A percentile compares a stretch with the other conserved stretches of the same genome.
Conservation (phyloP, 805 yeast genomes). For the Lachancea cidri region DNA sequence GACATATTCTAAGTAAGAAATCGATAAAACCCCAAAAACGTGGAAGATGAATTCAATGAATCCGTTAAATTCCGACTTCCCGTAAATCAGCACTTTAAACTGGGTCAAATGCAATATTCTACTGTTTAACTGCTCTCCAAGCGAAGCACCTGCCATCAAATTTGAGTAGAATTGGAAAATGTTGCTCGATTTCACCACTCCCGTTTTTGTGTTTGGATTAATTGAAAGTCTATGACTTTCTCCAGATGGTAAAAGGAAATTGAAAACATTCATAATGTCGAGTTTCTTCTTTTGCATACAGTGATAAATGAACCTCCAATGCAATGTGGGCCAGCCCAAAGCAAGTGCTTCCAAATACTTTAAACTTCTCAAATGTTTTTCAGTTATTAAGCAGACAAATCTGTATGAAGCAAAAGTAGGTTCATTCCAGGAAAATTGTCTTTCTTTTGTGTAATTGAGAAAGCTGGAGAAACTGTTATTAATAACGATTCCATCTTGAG, state of each 20-base stretch:
- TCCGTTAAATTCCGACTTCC: constrained; percentile 23
- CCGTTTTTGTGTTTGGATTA: constrained; percentile 9
- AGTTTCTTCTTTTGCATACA: constrained; percentile 32
- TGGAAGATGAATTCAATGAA: constrained; percentile 25
- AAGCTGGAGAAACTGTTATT: constrained; percentile 33
- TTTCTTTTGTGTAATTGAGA: constrained; percentile 11
- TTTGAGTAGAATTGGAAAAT: constrained; percentile 40
- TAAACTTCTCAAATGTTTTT: constrained; percentile 54
- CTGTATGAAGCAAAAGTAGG: constrained; percentile 22
- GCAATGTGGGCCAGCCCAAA: constrained; percentile 80
- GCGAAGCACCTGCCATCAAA: constrained; percentile 26
- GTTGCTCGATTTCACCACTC: constrained; percentile 45
- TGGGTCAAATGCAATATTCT: constrained; percentile 26
- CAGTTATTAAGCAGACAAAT: constrained; percentile 66
- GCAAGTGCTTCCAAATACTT: constrained; percentile 76
- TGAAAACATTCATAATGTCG: constrained; percentile 35
- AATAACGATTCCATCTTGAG: constrained; percentile 41
- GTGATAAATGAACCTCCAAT: constrained; percentile 51
- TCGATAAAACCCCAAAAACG: constrained; percentile 17
- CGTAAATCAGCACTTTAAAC: constrained; percentile 34
- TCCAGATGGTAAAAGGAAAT: constrained; percentile 70
- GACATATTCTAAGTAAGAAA: background rate
- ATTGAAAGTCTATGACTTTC: constrained; percentile 42
- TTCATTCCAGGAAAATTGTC: constrained; percentile 8
- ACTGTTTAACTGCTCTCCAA: constrained; percentile 38